Percentiles rank a stretch among this genome's conserved stretches.
Evolutionary conservation across 2,329 filamentous ascomycete genomes (phyloP).

Genomic region (Myriangium duriaei): DNA sequence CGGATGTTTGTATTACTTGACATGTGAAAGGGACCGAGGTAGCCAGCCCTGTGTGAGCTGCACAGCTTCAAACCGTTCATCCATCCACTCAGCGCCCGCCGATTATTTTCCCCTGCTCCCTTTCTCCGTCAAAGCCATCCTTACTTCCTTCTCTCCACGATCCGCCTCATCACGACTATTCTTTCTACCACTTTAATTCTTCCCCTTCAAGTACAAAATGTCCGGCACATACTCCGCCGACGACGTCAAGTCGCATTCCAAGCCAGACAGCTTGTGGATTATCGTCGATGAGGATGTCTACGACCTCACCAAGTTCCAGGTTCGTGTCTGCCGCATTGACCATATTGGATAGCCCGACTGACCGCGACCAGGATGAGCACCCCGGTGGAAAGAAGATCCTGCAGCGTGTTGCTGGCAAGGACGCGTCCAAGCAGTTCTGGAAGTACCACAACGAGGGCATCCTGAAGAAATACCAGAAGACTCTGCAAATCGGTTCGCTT

Average conservation of each 20-base stretch:
- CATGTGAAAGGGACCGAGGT: not conserved
- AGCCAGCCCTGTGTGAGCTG: not conserved
- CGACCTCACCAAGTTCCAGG: constrained; percentile 60
- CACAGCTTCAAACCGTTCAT: constrained; percentile 1
- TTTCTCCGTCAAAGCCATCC: constrained; percentile 4
- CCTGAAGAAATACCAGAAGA: constrained; percentile 66
- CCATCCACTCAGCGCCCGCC: constrained; percentile 7
- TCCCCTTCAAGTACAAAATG: constrained; percentile 42
- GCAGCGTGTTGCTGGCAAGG: constrained; percentile 52
- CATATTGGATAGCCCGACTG: constrained; percentile 29
- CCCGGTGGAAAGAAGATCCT: constrained; percentile 54
- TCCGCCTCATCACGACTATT: constrained; percentile 3
- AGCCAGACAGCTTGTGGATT: constrained; percentile 73
- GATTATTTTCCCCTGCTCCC: constrained; percentile 6
- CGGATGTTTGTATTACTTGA: not conserved
- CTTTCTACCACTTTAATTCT: constrained; percentile 1
- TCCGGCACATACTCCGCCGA: constrained; percentile 70
- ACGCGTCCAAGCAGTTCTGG: constrained; percentile 53
- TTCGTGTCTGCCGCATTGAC: not conserved
- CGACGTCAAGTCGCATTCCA: constrained; percentile 89
- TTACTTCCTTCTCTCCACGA: constrained; percentile 6
- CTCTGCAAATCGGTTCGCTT: constrained; percentile 74
- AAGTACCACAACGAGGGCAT: constrained; percentile 74
- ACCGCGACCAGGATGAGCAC: constrained; percentile 48
- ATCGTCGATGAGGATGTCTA: constrained; percentile 92